These are phyloP conservation scores for Quercus mongolica DNA, from an alignment of 306 rosid species.

Conservation along the genomic window DNA sequence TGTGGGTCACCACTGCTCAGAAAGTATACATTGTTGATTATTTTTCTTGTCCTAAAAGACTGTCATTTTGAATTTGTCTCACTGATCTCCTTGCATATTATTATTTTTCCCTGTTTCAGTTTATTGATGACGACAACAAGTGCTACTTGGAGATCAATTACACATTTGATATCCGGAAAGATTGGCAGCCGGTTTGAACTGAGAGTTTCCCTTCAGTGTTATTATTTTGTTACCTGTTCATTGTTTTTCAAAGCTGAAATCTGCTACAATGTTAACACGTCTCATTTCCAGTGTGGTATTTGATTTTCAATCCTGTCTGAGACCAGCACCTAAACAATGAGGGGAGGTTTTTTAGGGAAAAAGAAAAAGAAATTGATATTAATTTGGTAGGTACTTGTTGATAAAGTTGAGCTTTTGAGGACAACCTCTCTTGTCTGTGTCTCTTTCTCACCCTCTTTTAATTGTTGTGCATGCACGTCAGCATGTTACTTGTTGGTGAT, in stretches of 20 bases:
- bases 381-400: constrained; percentile 40
- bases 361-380: constrained; percentile 24
- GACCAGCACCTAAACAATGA: constrained; percentile 47
- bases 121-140: constrained; percentile 84
- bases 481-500: neutral
- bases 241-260: constrained; percentile 38
- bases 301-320: constrained; percentile 36
- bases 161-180: constrained; percentile 74
- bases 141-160: constrained; percentile 92
- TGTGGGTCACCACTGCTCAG: constrained; percentile 13
- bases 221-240: constrained; percentile 21
- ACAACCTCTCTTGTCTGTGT: neutral
- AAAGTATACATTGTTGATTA: neutral
- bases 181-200: constrained; percentile 51
- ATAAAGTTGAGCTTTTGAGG: constrained; percentile 29
- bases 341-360: constrained; percentile 31
- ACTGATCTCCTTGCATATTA: neutral
- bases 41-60: neutral
- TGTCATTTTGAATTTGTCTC: neutral
- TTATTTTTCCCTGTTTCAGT: constrained; percentile 33
- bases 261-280: constrained; percentile 34
- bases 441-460: neutral
- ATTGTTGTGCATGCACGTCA: neutral
- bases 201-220: constrained; percentile 12
- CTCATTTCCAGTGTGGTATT: constrained; percentile 28